A percentile compares a stretch with the other conserved stretches of the same genome.
phyloP scores from a whole-genome alignment of 2,329 filamentous ascomycete genomes.

The Colletotrichum horii region DNA sequence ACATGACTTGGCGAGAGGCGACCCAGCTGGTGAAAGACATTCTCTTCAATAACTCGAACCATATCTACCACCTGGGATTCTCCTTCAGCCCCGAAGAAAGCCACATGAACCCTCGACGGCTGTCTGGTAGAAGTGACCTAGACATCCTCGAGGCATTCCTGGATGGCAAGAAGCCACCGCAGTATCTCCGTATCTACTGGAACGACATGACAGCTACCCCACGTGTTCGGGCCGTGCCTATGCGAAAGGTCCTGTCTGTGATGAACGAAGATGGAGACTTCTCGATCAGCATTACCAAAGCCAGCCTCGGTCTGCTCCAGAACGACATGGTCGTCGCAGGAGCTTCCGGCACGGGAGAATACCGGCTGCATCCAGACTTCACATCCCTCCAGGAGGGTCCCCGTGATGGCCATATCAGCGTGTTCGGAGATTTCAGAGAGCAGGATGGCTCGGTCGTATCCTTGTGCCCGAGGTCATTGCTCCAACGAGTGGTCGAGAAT shows the following conservation, averaged over 20 bases:
- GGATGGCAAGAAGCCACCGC: conserved; percentile 52
- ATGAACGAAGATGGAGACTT: conserved; percentile 48
- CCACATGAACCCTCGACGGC: conserved; percentile 2
- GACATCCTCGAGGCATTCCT: conserved; percentile 48
- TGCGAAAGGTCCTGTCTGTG: conserved; percentile 57
- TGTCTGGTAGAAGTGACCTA: conserved; percentile 32
- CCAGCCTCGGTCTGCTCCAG: conserved; percentile 70
- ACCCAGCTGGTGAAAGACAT: conserved; percentile 69
- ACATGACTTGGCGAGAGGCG: conserved; percentile 67
- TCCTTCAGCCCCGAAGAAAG: conserved; percentile 36
- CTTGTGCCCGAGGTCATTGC: conserved; percentile 69
- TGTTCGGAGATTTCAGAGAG: conserved; percentile 70
- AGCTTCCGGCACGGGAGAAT: conserved; percentile 66
- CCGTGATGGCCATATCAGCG: conserved; percentile 65
- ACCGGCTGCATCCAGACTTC: conserved; percentile 70
- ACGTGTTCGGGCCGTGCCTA: conserved; percentile 71
- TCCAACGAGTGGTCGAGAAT: conserved; percentile 59
- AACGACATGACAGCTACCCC: conserved; percentile 77
- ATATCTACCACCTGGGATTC: conserved; percentile 70
- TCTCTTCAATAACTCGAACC: conserved; percentile 78
- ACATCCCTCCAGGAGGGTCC: conserved; percentile 64
- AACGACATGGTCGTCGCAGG: conserved; percentile 64
- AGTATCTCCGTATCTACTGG: conserved; percentile 78
- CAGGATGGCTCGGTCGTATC: conserved; percentile 53
- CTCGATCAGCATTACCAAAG: conserved; percentile 67